A percentile compares a stretch with the other conserved stretches of the same genome.
Evolutionary conservation across 352 stramenopile genomes (phyloP).

Genomic region (Globisporangium splendens): DNA sequence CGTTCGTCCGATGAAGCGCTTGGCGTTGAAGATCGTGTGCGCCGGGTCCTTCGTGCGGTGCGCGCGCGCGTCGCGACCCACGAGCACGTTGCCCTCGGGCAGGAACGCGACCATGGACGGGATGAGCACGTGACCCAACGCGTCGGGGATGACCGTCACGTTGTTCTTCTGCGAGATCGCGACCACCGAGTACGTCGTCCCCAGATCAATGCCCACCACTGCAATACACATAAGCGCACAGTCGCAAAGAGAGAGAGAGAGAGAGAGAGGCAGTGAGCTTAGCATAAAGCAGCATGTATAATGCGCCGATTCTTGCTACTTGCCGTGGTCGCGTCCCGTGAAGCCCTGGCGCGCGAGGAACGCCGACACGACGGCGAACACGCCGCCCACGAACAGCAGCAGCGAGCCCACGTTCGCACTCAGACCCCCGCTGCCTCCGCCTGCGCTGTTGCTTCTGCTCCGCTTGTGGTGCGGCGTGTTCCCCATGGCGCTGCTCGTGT

Average conservation of each 20-base stretch:
- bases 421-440: neutral
- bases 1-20: conserved; percentile 65
- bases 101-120: conserved; percentile 70
- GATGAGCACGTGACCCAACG: conserved; percentile 39
- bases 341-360: conserved; percentile 54
- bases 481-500: neutral
- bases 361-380: conserved; percentile 36
- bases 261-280: no score
- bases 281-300: no score
- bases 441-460: neutral
- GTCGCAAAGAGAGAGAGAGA: no score
- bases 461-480: neutral
- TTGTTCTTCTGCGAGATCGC: conserved; percentile 62
- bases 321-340: conserved; percentile 50
- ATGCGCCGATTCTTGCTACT: no score
- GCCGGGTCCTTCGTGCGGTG: conserved; percentile 47
- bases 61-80: conserved; percentile 42
- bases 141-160: conserved; percentile 60
- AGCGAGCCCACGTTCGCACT: conserved; percentile 30
- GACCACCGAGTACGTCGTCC: conserved; percentile 78
- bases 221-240: neutral
- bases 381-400: conserved; percentile 36
- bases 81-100: conserved; percentile 34
- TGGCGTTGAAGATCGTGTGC: conserved; percentile 77
- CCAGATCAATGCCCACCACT: conserved; percentile 73